Base-by-base conservation (phyloP, 1,284 basidiomycete genomes). In the Irpex sp. region DNA sequence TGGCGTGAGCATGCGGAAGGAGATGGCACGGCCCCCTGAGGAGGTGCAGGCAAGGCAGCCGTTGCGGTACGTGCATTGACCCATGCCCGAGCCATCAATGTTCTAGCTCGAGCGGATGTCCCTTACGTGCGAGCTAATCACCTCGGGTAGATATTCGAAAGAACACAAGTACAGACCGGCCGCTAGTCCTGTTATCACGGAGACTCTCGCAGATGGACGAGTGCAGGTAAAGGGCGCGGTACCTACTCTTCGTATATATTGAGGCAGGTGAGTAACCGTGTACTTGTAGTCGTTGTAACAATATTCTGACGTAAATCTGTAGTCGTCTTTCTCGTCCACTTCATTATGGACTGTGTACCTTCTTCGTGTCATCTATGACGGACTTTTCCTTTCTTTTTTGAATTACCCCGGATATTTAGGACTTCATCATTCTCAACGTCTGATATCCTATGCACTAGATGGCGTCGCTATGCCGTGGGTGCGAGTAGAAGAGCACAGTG, bases 101-200 rank as follows among this genome's bases (percentile, higher is more conserved):
- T 52, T 9, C n/a, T 52, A 26, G n/a, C 17, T 26, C 26, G 26
- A 26, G 26, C 26, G 3, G 26, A 26, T 26, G 26, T 26, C 3
- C 26, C 26, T 9, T 19, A 9, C 19, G 51, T 17, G 21, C 54
- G 31, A 11, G 40, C 26, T 38, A 3, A 21, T 52, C 26, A 17
- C 59, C 26, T 48, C 1, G 40, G 5, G 44, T 63, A 89, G 87
- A 66, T 90, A 89, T 69, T 89, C 87, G 31, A 82, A 85, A 64
- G 83, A 88, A 56, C 79, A 79, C 73, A 87, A 85, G 71, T 89
- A 79, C 70, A 77, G 88, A 63, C 88, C 88, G 1, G 87, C 87
- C 17, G 87, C 87, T 9, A 86, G 83, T 65, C 87, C 87, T n/a
- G 76, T 89, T 56, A 78, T 89, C 64, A 88, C 86, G 0, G 86